Evolutionary conservation across 2,329 filamentous ascomycete species (phyloP).

Genomic region (Penicillium thymicola): DNA sequence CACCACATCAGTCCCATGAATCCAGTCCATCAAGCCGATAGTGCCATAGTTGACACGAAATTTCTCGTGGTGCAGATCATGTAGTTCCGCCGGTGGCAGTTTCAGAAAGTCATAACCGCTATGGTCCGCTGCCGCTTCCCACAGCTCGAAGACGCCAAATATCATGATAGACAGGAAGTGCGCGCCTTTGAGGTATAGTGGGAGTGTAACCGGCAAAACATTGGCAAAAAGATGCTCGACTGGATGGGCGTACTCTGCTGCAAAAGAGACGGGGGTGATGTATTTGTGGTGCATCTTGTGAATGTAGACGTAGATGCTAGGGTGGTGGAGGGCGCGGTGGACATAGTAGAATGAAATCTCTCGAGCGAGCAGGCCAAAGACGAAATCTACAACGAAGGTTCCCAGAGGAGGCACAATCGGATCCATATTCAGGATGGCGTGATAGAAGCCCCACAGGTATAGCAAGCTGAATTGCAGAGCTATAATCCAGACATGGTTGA

Average conservation of each 20-base stretch:
- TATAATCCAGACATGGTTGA: not conserved
- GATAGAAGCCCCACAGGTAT: not conserved
- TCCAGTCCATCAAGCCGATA: conserved; percentile 12
- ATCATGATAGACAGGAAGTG: conserved; percentile 2
- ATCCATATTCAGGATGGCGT: not conserved
- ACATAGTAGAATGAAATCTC: conserved; percentile 17
- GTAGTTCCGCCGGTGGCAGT: conserved; percentile 1
- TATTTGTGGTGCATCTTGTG: conserved; percentile 17
- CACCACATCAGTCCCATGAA: conserved; percentile 8
- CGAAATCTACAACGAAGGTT: not conserved
- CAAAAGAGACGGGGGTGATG: conserved; percentile 11
- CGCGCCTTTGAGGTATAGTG: not conserved
- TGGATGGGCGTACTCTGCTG: conserved; percentile 9
- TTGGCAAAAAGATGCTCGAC: conserved; percentile 12
- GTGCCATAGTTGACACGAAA: conserved; percentile 10
- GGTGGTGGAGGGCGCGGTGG: conserved; percentile 14
- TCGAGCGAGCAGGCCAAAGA: conserved; percentile 1
- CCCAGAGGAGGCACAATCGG: not conserved
- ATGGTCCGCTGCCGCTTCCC: conserved; percentile 9
- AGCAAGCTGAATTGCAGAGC: not conserved
- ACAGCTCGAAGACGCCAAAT: conserved; percentile 3
- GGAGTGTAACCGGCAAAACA: conserved; percentile 6
- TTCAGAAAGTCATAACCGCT: conserved; percentile 12
- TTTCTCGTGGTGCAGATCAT: conserved; percentile 13
- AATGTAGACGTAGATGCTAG: conserved; percentile 8